Base-by-base conservation (phyloP, 192 early-diverging fungal species). In the Jimgerdemannia lactiflua region DNA sequence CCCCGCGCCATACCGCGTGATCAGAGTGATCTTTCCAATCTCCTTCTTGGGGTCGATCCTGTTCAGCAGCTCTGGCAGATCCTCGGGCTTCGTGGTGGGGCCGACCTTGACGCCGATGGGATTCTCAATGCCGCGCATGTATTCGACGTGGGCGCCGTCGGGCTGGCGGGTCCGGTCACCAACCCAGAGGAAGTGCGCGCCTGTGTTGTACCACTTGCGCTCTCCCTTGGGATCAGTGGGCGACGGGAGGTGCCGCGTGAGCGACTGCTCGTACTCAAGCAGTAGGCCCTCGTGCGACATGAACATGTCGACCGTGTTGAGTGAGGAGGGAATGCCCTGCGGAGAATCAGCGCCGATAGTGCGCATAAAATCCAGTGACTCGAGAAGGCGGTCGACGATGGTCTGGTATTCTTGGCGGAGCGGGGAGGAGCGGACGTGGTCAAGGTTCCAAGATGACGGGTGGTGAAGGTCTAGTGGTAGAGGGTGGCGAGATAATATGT, bases 171-270 rank as follows among this genome's bases (percentile, higher is more conserved):
- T 99, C 63, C 98, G 92, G 85, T 99, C 98, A 40, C 98, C 98
- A 74, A 98, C 96, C 98, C 98, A 99, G 78, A 99, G 87, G 79
- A 96, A 98, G 84, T 99, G 98, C 3, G 98, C 89, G 17, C 96
- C 95, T 42, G 95, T 80, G 81, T 99, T 99, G 87, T 97, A 99
- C 78, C 88, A 94, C 74, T 89, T 87, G 75, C 83, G 78, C 39
- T 87, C 81, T 7, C 85, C 83, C 8, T 80, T 68, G 49, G 49
- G 49, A 14, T 59, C 49, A n/a, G 77, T 75, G 11, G 89, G 80
- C 70, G 86, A 86, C 44, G 83, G 73, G 72, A 90, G 74, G 4
- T 85, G 75, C 3, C 95, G 89, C 0, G 97, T 99, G 64, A 99
- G 84, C 20, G 89, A 86, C 76, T 92, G 82, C 82, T 99, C 97